Base-by-base conservation (phyloP, 495 filamentous ascomycete genomes). In the Beverwykella pulmonaria region DNA sequence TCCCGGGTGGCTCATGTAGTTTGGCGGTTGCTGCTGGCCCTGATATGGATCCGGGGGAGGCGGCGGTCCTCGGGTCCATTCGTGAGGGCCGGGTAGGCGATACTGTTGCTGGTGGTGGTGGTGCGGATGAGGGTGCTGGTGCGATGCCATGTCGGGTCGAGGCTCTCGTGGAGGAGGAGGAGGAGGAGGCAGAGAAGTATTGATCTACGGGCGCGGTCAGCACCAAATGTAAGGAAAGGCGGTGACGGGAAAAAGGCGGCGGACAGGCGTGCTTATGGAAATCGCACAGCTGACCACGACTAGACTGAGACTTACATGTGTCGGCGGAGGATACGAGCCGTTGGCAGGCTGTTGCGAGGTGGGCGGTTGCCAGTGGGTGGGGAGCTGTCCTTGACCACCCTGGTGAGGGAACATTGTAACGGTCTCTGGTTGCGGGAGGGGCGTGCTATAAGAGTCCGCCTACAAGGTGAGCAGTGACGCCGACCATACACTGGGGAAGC, bases 81-180 rank as follows among this genome's bases (percentile, higher is more conserved):
- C 65, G 39, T 71, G 56, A 10, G 71, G 73, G 8, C 65, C 61
- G 14, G 73, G 71, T 3, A 73, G 68, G 41, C 65, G 64, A 29
- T 62, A 70, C 36, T 63, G 70, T 27, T 59, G 70, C 34, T 59
- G 59, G 26, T 66, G 67, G 9, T 56, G 70, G 39, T 34, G 32
- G 12, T 34, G 32, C 12, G 5, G 32, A 12, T 34, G 32, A 34
- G 32, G 32, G 32, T 65, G 61, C 25, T 70, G 72, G 53, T 65
- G 63, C 23, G 50, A 15, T 1, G 65, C 50, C 64, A 65, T 65
- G 60, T 73, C 70, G 32, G 75, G 74, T 36, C 65, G 64, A n/a
- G 62, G 71, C 60, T 76, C 74, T 56, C 60, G 63, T 22, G 68
- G 67, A 14, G 68, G 58, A 29, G 61, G 67, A 14, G 68, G 58